Evolutionary conservation across 306 rosid species (phyloP).

Genomic region (Inga laurina): DNA sequence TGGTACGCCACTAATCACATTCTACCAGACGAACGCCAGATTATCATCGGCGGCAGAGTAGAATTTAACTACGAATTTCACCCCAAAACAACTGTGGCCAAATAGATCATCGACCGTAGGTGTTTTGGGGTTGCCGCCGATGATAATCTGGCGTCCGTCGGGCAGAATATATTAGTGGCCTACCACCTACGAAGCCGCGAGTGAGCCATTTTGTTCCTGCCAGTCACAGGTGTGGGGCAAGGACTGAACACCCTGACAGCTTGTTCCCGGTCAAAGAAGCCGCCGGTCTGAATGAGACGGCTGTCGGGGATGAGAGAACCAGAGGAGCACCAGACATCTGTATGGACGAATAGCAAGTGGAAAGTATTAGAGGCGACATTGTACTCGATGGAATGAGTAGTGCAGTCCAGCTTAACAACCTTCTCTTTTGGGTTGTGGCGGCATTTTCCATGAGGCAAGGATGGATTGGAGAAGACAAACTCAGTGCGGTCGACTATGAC

Average conservation of each 20-base stretch:
- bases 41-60: no score
- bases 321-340: slow-evolving; percentile 82
- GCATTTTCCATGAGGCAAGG: slow-evolving; percentile 50
- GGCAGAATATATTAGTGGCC: slow-evolving; percentile 64
- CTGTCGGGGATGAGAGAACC: slow-evolving; percentile 53
- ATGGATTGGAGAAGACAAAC: slow-evolving; percentile 62
- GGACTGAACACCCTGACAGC: slow-evolving; percentile 39
- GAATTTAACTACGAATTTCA: no score
- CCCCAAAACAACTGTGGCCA: no score
- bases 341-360: slow-evolving; percentile 54
- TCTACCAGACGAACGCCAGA: no score
- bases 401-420: slow-evolving; percentile 57
- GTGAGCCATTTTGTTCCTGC: slow-evolving; percentile 35
- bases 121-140: slow-evolving; percentile 64
- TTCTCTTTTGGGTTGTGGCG: slow-evolving; percentile 41
- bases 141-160: slow-evolving; percentile 53
- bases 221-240: slow-evolving; percentile 54
- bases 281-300: slow-evolving; percentile 66
- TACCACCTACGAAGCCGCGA: slow-evolving; percentile 59
- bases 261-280: slow-evolving; percentile 54
- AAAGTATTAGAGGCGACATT: slow-evolving; percentile 54
- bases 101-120: no score
- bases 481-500: slow-evolving; percentile 73
- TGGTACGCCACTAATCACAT: no score
- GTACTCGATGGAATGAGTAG: slow-evolving; percentile 78